These are phyloP conservation scores for Aegilops sharonensis DNA, from an alignment of 176 grass and related monocot species.

Conservation along the genomic window DNA sequence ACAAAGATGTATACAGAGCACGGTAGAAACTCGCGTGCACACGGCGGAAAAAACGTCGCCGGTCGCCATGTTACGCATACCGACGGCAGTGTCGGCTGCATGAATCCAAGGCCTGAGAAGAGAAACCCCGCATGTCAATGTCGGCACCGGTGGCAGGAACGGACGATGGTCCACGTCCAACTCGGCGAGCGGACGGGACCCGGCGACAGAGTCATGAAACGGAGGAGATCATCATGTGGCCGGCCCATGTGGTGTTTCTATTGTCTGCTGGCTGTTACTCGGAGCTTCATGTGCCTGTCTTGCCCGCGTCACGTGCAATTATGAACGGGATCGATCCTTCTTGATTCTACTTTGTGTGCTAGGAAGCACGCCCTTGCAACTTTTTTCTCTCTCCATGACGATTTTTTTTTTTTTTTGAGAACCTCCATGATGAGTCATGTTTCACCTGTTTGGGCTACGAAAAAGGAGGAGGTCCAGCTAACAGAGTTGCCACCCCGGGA, in stretches of 20 bases:
- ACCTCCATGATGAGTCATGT: background rate
- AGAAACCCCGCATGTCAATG: background rate
- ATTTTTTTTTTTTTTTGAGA: too few relatives aligned
- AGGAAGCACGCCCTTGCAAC: background rate
- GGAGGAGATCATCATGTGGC: background rate
- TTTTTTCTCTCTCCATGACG: background rate
- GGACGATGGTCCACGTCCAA: conserved; percentile 24
- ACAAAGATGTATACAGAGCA: too few relatives aligned
- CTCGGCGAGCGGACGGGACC: background rate
- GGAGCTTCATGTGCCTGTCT: background rate
- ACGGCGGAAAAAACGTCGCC: background rate
- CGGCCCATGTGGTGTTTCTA: background rate
- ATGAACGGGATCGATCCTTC: background rate
- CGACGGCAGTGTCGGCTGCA: background rate
- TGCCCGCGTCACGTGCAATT: background rate
- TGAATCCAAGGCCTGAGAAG: conserved; percentile 2
- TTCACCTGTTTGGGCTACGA: background rate
- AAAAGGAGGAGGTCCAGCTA: background rate
- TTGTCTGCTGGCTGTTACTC: background rate
- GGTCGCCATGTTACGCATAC: background rate
- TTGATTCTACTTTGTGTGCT: background rate
- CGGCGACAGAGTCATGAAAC: background rate
- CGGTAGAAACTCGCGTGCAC: background rate
- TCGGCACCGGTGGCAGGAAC: conserved; percentile 6
- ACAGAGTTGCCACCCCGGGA: background rate